phyloP scores from a whole-genome alignment of 2,329 filamentous ascomycete species.

The Fusarium sp. region DNA sequence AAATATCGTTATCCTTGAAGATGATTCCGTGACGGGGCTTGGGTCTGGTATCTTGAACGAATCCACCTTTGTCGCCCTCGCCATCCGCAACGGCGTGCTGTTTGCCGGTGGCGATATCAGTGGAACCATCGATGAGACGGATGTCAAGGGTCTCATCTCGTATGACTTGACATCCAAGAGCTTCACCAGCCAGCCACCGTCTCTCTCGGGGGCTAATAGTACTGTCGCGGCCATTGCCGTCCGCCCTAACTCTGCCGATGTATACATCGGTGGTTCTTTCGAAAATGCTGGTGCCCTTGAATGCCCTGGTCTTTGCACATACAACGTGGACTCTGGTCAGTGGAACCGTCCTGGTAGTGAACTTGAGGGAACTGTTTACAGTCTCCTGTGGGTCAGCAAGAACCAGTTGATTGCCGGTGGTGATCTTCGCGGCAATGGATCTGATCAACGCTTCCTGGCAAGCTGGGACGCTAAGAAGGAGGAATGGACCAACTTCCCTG shows the following conservation, averaged over 20 bases:
- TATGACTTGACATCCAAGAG: constrained; percentile 75
- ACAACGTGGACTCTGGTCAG: constrained; percentile 71
- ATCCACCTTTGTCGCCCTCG: constrained; percentile 78
- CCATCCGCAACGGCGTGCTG: constrained; percentile 69
- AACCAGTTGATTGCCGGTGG: constrained; percentile 79
- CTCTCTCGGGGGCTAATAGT: constrained; percentile 72
- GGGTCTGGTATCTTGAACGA: constrained; percentile 69
- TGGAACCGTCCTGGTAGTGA: constrained; percentile 82
- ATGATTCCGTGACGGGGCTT: constrained; percentile 76
- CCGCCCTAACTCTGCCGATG: constrained; percentile 72
- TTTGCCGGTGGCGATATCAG: constrained; percentile 84
- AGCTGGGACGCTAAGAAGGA: constrained; percentile 73
- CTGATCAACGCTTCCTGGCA: constrained; percentile 68
- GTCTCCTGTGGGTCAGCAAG: constrained; percentile 77
- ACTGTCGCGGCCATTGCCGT: constrained; percentile 79
- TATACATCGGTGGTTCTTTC: constrained; percentile 90
- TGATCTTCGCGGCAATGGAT: constrained; percentile 72
- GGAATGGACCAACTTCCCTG: constrained; percentile 70
- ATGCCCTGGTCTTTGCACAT: constrained; percentile 84
- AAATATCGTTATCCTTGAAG: constrained; percentile 85
- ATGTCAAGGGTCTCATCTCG: constrained; percentile 75
- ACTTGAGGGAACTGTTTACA: constrained; percentile 72
- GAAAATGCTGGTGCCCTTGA: constrained; percentile 80
- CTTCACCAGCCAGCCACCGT: constrained; percentile 76
- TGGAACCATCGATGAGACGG: constrained; percentile 69